Evolutionary conservation across 495 filamentous ascomycete species (phyloP).

Genomic region (Alectoria sarmentosa): DNA sequence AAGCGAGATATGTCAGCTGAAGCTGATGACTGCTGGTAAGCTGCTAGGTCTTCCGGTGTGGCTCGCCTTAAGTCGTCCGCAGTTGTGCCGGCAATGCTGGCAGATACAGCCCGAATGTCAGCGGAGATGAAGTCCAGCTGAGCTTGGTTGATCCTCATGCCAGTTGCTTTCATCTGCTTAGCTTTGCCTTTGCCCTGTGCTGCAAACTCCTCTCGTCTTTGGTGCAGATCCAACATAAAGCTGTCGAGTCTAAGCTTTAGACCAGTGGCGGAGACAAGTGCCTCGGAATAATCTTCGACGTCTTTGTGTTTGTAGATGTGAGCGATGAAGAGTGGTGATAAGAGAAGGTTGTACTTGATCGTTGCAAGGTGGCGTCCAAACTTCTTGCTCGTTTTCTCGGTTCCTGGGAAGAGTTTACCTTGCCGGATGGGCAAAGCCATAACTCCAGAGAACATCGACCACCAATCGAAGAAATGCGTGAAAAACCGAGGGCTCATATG

Average conservation of each 20-base stretch:
- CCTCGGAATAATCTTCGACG: conserved; percentile 73
- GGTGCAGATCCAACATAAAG: conserved; percentile 93
- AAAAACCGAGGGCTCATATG: conserved; percentile 94
- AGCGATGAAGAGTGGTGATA: conserved; percentile 88
- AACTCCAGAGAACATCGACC: conserved; percentile 88
- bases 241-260: conserved; percentile 90
- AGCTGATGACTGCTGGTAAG: conserved; percentile 46
- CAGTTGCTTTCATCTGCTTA: conserved; percentile 69
- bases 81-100: conserved; percentile 73
- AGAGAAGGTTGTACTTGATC: conserved; percentile 90
- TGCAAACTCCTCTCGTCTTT: conserved; percentile 84
- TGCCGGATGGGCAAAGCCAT: conserved; percentile 95
- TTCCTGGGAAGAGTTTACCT: conserved; percentile 79
- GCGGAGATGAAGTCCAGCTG: conserved; percentile 88
- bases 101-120: conserved; percentile 89
- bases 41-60: conserved; percentile 50
- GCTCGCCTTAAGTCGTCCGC: conserved; percentile 62
- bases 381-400: conserved; percentile 96
- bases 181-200: conserved; percentile 66
- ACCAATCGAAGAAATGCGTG: conserved; percentile 97
- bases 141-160: conserved; percentile 90
- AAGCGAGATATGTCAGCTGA: conserved; percentile 77
- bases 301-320: conserved; percentile 99
- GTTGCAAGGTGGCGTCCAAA: conserved; percentile 94
- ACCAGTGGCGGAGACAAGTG: conserved; percentile 81